Evolutionary conservation across 805 yeast species (phyloP).

Genomic region (Metschnikowia peoriensis): DNA sequence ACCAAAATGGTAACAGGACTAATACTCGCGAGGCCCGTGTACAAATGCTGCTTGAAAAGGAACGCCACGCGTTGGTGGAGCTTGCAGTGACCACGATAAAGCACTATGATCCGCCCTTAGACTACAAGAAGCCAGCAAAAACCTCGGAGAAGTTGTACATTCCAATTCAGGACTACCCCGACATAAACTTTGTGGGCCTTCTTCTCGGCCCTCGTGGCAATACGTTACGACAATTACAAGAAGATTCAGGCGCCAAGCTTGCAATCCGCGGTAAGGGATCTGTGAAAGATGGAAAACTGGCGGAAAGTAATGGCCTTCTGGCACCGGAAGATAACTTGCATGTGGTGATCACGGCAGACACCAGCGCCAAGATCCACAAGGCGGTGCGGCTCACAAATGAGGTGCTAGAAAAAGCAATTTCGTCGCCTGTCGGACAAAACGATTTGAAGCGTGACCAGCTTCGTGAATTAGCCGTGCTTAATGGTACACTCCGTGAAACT

Average conservation of each 20-base stretch:
- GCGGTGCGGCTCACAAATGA: slow-evolving; percentile 75
- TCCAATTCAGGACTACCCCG: slow-evolving; percentile 85
- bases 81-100: slow-evolving; percentile 71
- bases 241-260: slow-evolving; percentile 82
- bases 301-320: slow-evolving; percentile 20
- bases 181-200: slow-evolving; percentile 87
- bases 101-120: slow-evolving; percentile 74
- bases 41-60: slow-evolving; percentile 57
- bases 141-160: slow-evolving; percentile 79
- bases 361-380: slow-evolving; percentile 68
- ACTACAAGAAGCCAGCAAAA: slow-evolving; percentile 66
- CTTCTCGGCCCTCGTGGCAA: slow-evolving; percentile 95
- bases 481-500: slow-evolving; percentile 86
- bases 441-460: slow-evolving; percentile 88
- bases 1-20: slow-evolving; percentile 73
- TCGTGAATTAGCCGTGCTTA: slow-evolving; percentile 86
- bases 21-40: slow-evolving; percentile 76
- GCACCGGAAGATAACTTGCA: slow-evolving; percentile 69
- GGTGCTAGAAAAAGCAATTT: slow-evolving; percentile 78
- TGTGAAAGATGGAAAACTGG: slow-evolving; percentile 79
- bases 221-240: slow-evolving; percentile 76
- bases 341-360: slow-evolving; percentile 81
- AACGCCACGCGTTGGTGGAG: slow-evolving; percentile 77
- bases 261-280: slow-evolving; percentile 96
- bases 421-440: slow-evolving; percentile 90